A percentile compares a stretch with the other conserved stretches of the same genome.
Evolutionary conservation across 805 yeast species (phyloP).

Genomic region (Candida corydali): DNA sequence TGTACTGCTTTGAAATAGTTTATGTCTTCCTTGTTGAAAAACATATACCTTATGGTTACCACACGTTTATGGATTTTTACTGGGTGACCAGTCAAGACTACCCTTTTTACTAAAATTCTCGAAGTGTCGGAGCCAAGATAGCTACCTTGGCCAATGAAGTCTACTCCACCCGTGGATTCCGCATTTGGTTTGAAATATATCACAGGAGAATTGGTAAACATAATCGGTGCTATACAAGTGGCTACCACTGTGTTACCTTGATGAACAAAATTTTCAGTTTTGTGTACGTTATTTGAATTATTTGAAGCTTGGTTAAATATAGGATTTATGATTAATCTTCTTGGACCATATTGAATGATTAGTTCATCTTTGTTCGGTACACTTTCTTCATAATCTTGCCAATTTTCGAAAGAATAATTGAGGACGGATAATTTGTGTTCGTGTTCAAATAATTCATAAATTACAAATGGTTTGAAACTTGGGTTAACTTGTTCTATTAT

Average conservation of each 20-base stretch:
- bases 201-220: constrained; percentile 81
- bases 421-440: constrained; percentile 85
- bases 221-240: constrained; percentile 82
- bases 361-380: constrained; percentile 78
- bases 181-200: constrained; percentile 64
- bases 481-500: constrained; percentile 39
- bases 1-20: constrained; percentile 89
- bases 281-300: constrained; percentile 81
- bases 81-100: constrained; percentile 89
- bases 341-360: constrained; percentile 88
- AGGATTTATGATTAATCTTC: constrained; percentile 82
- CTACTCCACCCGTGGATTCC: constrained; percentile 47
- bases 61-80: constrained; percentile 90
- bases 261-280: constrained; percentile 78
- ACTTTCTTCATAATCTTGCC: constrained; percentile 88
- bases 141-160: constrained; percentile 85
- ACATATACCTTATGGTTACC: constrained; percentile 94
- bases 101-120: constrained; percentile 82
- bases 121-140: constrained; percentile 82
- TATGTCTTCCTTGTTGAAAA: constrained; percentile 87
- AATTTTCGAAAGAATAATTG: constrained; percentile 75
- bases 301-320: constrained; percentile 74
- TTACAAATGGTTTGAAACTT: constrained; percentile 44
- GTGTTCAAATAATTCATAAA: constrained; percentile 74
- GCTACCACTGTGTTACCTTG: constrained; percentile 69